Percentiles rank a stretch among this genome's conserved stretches.
Evolutionary conservation across 2,329 filamentous ascomycete genomes (phyloP).

Genomic region (Apiospora malaysiana): DNA sequence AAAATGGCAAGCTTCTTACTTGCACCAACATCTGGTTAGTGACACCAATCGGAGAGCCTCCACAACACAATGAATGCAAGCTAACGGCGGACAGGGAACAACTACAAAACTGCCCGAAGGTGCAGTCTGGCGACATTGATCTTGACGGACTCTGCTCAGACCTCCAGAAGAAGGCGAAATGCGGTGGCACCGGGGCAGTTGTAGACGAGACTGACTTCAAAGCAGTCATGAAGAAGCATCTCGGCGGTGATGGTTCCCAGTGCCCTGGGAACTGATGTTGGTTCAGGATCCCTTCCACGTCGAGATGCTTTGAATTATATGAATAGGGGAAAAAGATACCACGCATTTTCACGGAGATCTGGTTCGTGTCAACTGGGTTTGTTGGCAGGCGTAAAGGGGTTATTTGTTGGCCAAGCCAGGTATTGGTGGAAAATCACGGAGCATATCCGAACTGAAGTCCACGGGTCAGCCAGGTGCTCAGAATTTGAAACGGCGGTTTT

Average conservation of each 20-base stretch:
- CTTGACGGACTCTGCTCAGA: constrained; percentile 92
- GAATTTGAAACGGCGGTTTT: not conserved
- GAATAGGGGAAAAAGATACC: constrained; percentile 8
- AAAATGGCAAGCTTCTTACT: constrained; percentile 70
- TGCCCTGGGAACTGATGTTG: constrained; percentile 30
- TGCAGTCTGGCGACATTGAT: constrained; percentile 89
- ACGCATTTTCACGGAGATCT: constrained; percentile 10
- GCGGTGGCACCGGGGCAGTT: constrained; percentile 87
- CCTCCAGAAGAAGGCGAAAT: constrained; percentile 93
- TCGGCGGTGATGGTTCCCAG: constrained; percentile 48
- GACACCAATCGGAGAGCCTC: not conserved
- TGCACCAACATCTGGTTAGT: constrained; percentile 89
- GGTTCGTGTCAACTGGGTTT: not conserved
- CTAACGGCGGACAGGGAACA: constrained; percentile 76
- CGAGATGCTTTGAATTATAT: not conserved
- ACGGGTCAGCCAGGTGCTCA: constrained; percentile 6
- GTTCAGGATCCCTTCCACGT: not conserved
- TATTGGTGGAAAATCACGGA: not conserved
- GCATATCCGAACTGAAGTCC: not conserved
- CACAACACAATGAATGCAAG: constrained; percentile 23
- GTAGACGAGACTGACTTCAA: constrained; percentile 91
- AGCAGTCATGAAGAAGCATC: constrained; percentile 71
- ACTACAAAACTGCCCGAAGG: constrained; percentile 83
- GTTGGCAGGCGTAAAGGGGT: constrained; percentile 13
- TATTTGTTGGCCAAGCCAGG: not conserved